phyloP scores from a whole-genome alignment of 2,329 filamentous ascomycete genomes.

The Leptographium lundbergii region DNA sequence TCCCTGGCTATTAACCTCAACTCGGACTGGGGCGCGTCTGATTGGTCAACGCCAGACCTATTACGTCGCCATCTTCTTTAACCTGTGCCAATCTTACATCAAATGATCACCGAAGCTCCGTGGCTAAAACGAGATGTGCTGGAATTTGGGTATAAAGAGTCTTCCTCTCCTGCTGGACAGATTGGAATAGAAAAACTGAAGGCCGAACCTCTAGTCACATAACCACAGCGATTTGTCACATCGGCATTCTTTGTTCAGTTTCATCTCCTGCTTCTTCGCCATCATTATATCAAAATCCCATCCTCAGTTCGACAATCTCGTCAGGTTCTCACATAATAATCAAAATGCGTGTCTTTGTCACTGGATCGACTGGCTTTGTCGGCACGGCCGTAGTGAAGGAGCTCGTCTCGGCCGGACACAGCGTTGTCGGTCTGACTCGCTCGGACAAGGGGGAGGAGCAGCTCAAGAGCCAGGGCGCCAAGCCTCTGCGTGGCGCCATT shows the following conservation, averaged over 20 bases:
- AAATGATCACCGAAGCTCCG: background rate
- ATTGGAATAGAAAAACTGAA: background rate
- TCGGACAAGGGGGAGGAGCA: conserved; percentile 17
- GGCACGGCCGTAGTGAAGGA: conserved; percentile 25
- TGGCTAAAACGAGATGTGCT: background rate
- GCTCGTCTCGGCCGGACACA: conserved; percentile 24
- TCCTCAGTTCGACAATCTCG: too few relatives aligned
- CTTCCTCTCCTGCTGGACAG: background rate
- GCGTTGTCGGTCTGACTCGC: conserved; percentile 27
- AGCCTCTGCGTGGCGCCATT: conserved; percentile 21
- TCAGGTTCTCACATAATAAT: background rate
- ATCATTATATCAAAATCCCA: too few relatives aligned
- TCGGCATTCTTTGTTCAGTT: background rate
- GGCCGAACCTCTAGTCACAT: background rate
- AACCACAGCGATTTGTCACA: too few relatives aligned
- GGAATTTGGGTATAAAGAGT: background rate
- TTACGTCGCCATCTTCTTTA: background rate
- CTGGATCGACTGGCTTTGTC: conserved; percentile 30
- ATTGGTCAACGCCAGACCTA: background rate
- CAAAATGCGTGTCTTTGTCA: conserved; percentile 25
- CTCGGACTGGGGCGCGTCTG: conserved; percentile 10
- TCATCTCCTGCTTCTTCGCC: too few relatives aligned
- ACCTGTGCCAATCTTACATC: too few relatives aligned
- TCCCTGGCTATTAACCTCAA: background rate
- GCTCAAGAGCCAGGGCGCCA: conserved; percentile 20